Conservation (phyloP, 2,329 filamentous ascomycete genomes). For the Neofusicoccum parvum region DNA sequence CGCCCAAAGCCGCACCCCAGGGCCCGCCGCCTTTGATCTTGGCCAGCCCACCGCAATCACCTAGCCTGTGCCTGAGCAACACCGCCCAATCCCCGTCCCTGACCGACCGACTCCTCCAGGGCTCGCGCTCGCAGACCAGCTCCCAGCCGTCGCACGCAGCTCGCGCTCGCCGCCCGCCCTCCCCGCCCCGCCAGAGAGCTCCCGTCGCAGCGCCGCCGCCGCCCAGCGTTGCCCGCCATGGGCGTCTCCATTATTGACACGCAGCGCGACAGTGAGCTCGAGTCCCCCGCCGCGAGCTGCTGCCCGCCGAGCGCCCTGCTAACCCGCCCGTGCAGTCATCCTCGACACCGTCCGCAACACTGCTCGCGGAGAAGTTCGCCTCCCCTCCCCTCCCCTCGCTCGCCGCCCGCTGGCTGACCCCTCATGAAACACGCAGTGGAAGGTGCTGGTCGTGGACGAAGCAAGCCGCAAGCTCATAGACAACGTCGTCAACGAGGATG, state of each 20-base stretch:
- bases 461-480: constrained; percentile 82
- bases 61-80: constrained; percentile 16
- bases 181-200: constrained; percentile 3
- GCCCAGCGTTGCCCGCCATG: constrained; percentile 58
- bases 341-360: constrained; percentile 74
- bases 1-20: constrained; percentile 15
- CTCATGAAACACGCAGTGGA: constrained; percentile 68
- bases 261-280: constrained; percentile 68
- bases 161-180: neutral
- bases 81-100: constrained; percentile 11
- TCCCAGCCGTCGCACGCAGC: neutral
- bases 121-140: constrained; percentile 6
- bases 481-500: constrained; percentile 91
- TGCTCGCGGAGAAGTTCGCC: constrained; percentile 75
- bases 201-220: constrained; percentile 6
- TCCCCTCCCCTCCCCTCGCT: neutral
- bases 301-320: constrained; percentile 21
- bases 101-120: neutral
- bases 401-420: constrained; percentile 24
- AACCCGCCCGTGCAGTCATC: constrained; percentile 59
- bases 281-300: constrained; percentile 1
- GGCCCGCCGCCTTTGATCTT: constrained; percentile 15
- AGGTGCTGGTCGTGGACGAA: constrained; percentile 89
- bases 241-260: constrained; percentile 81
- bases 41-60: constrained; percentile 10